A percentile compares a stretch with the other conserved stretches of the same genome.
Evolutionary conservation across 2,329 filamentous ascomycete genomes (phyloP).

Genomic region (Aspergillus candidus): DNA sequence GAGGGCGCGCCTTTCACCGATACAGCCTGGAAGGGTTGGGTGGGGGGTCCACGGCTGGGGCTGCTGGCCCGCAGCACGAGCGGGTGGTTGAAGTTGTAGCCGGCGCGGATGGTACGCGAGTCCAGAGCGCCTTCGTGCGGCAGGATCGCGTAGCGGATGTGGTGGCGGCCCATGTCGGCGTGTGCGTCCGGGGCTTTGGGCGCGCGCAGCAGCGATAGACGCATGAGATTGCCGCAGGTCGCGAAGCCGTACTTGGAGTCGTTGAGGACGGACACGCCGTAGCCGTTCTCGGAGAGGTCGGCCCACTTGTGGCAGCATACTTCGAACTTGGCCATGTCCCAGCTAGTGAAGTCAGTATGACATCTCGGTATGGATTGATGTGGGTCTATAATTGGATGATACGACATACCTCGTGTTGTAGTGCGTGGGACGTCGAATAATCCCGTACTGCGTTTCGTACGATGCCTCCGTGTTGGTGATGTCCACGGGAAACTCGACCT

Average conservation of each 20-base stretch:
- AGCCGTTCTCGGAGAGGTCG: constrained; percentile 79
- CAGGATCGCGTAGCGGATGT: constrained; percentile 83
- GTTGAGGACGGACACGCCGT: constrained; percentile 88
- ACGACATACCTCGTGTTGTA: constrained; percentile 95
- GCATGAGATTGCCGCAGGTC: constrained; percentile 81
- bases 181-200: constrained; percentile 90
- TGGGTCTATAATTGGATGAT: no score
- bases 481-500: constrained; percentile 95
- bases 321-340: constrained; percentile 98
- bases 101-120: constrained; percentile 69
- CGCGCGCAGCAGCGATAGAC: constrained; percentile 74
- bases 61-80: constrained; percentile 51
- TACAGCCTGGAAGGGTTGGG: constrained; percentile 49
- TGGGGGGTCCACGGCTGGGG: constrained; percentile 11
- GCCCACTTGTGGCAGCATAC: constrained; percentile 95
- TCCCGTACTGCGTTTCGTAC: constrained; percentile 92
- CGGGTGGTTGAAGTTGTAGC: constrained; percentile 85
- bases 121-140: constrained; percentile 72
- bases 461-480: constrained; percentile 85
- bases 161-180: constrained; percentile 87
- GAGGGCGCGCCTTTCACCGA: constrained; percentile 60
- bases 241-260: constrained; percentile 96
- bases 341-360: constrained; percentile 43
- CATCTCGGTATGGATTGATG: no score
- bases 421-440: constrained; percentile 84